Base-by-base conservation (phyloP, 2,329 filamentous ascomycete species). In the Penicillium frequentans region DNA sequence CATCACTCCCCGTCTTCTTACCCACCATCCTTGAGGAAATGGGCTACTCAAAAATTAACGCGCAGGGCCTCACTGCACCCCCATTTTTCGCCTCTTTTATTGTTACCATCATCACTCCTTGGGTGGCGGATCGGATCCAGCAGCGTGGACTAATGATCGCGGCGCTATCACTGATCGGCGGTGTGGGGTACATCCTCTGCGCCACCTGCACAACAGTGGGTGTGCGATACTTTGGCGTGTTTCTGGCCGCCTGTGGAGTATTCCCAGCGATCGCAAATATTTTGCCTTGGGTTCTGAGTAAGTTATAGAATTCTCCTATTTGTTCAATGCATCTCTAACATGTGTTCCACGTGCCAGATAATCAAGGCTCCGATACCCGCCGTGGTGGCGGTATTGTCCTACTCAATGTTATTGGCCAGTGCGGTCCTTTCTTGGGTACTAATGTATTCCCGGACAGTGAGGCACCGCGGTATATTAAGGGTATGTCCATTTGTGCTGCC, bases 51-150 rank as follows among this genome's bases (percentile, higher is more conserved):
- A 76, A 81, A 14, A 81, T 90, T 58, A 79, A 86, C 56, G 86
- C 89, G 0, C 89, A 92, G 72, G 89, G 88, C 1, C 80, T 92
- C 13, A 87, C 87, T 0, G 87, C 88, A 0, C 88, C 88, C 1
- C 87, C 88, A 0, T 90, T 88, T 70, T 84, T 91, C 64, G 72
- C 89, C 16, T 82, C 87, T 1, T 90, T 88, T 68, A 64, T 89
- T 13, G 73, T 86, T 23, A 88, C 85, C 45, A 81, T 91, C 57
- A 64, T 68, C 10, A 84, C 83, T 1, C 86, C 86, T 5, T 88
- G 80, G 69, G 69, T 90, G 35, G 86, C 87, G n/a, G 88, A 91
- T 74, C 80, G 79, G 14, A 79, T 82, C 1, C 82, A 84, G 60
- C 87, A 89, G 68, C 85, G 88, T 43, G 87, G 86, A 1, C 68